Percentiles rank a stretch among this genome's conserved stretches.
Conservation (phyloP, 2,329 filamentous ascomycete genomes). For the Fusarium staphyleae region DNA sequence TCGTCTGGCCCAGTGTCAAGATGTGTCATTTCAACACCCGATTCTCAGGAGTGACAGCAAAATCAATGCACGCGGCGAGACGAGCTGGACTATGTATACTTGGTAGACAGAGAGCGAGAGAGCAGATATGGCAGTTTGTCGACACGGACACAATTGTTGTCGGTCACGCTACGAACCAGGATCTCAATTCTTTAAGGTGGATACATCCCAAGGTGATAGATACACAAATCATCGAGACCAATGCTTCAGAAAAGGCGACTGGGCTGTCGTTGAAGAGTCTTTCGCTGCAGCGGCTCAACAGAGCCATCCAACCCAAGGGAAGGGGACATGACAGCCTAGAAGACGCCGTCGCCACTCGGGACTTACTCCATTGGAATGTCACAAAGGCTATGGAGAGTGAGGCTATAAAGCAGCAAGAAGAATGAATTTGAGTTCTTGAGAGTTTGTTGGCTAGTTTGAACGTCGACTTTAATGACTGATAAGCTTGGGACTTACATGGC, state of each 20-base stretch:
- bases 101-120: constrained; percentile 52
- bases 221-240: constrained; percentile 11
- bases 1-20: constrained; percentile 55
- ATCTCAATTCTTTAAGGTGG: constrained; percentile 17
- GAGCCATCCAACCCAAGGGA: constrained; percentile 1
- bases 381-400: not conserved
- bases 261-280: constrained; percentile 20
- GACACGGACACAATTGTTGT: constrained; percentile 57
- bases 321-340: constrained; percentile 23
- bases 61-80: constrained; percentile 48
- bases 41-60: constrained; percentile 56
- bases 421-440: no score
- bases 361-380: constrained; percentile 22
- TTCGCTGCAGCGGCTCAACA: not conserved
- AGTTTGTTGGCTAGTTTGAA: no score
- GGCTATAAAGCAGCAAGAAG: no score
- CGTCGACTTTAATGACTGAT: no score
- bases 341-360: constrained; percentile 23
- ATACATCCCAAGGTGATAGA: constrained; percentile 19
- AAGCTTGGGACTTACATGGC: no score
- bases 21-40: constrained; percentile 59
- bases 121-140: constrained; percentile 53
- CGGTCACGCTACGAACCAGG: constrained; percentile 48
- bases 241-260: not conserved
- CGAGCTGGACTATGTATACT: constrained; percentile 46